Evolutionary conservation across 2,329 filamentous ascomycete genomes (phyloP).

Genomic region (Pseudocercospora macadamiae): DNA sequence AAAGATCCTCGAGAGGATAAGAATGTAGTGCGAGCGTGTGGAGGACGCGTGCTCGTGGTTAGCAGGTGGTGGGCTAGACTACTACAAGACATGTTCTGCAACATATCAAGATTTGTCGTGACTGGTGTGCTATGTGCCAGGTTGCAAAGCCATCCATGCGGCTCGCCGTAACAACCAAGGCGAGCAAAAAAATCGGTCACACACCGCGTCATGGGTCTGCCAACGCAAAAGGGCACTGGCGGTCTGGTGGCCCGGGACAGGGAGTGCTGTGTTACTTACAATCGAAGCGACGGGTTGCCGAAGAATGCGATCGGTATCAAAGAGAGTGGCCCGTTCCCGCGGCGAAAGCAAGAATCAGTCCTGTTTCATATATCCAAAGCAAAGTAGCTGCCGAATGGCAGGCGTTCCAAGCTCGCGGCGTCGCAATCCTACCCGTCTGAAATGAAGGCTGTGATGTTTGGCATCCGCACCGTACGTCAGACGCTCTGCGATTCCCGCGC

Average conservation of each 20-base stretch:
- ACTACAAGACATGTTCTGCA: conserved; percentile 17
- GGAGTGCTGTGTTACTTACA: conserved; percentile 31
- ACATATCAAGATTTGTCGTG: conserved; percentile 13
- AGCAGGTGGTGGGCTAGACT: conserved; percentile 3
- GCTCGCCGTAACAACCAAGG: conserved; percentile 25
- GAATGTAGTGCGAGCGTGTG: conserved; percentile 12
- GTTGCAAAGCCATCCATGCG: conserved; percentile 25
- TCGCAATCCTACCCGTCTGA: conserved; percentile 8
- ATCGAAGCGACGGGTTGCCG: conserved; percentile 12
- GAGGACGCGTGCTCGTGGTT: conserved; percentile 9
- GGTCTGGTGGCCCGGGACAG: conserved; percentile 26
- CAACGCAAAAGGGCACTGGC: conserved; percentile 20
- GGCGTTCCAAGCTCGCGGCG: conserved; percentile 14
- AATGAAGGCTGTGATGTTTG: conserved; percentile 21
- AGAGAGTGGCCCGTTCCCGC: conserved; percentile 12
- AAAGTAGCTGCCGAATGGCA: conserved; percentile 8
- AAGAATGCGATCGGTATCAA: conserved; percentile 25
- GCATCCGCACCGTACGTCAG: conserved; percentile 15
- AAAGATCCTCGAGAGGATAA: neutral
- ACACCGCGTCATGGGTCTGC: conserved; percentile 27
- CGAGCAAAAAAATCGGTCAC: conserved; percentile 18
- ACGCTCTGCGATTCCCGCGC: conserved; percentile 4
- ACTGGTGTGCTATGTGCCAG: conserved; percentile 20
- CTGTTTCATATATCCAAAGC: conserved; percentile 16
- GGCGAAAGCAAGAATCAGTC: conserved; percentile 15